These are phyloP conservation scores for Auricularia cornea DNA, from an alignment of 768 basidiomycete genomes.

Conservation along the genomic window DNA sequence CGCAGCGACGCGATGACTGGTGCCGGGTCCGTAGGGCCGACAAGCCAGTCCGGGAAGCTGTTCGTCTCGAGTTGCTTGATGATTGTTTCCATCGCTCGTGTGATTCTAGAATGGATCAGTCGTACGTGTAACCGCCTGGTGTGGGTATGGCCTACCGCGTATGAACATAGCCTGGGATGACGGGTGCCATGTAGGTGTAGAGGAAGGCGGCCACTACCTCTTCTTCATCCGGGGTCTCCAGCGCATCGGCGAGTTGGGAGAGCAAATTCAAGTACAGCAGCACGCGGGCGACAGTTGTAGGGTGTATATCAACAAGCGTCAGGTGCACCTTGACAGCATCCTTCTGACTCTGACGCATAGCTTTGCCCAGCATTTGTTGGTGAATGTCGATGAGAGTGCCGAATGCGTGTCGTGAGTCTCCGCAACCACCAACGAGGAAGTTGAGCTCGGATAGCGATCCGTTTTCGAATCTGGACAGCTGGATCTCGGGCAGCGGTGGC, in stretches of 20 bases:
- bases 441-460: conserved; percentile 13
- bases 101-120: not conserved
- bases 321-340: conserved; percentile 13
- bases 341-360: conserved; percentile 9
- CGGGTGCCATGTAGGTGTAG: conserved; percentile 16
- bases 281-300: conserved; percentile 17
- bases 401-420: conserved; percentile 21
- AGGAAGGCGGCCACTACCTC: conserved; percentile 20
- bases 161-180: conserved; percentile 17
- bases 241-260: conserved; percentile 11
- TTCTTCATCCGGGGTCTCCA: conserved; percentile 3
- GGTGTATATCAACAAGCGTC: conserved; percentile 21
- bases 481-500: conserved; percentile 14
- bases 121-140: not conserved
- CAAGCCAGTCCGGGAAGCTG: not conserved
- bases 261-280: conserved; percentile 17
- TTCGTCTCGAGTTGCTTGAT: not conserved
- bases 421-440: conserved; percentile 22
- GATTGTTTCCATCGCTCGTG: not conserved
- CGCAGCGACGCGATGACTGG: not conserved
- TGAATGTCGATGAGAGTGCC: conserved; percentile 20
- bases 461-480: conserved; percentile 11
- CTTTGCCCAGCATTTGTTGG: not conserved
- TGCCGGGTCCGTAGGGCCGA: not conserved
- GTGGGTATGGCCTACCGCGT: conserved; percentile 9